Percentiles rank a stretch among this genome's conserved stretches.
These are phyloP conservation scores for Penicillium sp. DNA, from an alignment of 2,329 filamentous ascomycete genomes.

Conservation along the genomic window DNA sequence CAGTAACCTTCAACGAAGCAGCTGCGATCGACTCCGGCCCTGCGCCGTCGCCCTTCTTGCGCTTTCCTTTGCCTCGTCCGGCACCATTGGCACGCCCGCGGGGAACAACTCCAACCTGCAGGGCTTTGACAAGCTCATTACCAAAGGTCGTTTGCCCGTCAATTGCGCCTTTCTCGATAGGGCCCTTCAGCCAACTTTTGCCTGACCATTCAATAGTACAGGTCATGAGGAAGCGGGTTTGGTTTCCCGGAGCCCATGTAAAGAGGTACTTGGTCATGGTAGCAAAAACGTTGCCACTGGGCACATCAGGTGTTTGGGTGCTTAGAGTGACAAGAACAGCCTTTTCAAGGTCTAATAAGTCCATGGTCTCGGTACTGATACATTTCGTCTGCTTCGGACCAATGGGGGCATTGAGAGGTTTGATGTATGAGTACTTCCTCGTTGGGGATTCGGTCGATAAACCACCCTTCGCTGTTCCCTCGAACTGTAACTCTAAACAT, in stretches of 20 bases:
- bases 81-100: conserved; percentile 56
- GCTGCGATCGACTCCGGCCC: conserved; percentile 42
- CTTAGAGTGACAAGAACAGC: conserved; percentile 76
- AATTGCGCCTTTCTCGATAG: conserved; percentile 92
- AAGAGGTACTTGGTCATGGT: conserved; percentile 95
- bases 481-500: conserved; percentile 80
- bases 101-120: conserved; percentile 71
- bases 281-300: conserved; percentile 85
- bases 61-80: conserved; percentile 58
- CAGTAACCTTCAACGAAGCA: conserved; percentile 44
- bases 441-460: conserved; percentile 71
- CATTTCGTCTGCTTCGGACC: conserved; percentile 95
- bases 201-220: conserved; percentile 94
- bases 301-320: conserved; percentile 91
- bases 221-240: conserved; percentile 81
- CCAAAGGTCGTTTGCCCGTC: conserved; percentile 85
- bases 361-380: conserved; percentile 80
- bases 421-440: conserved; percentile 82
- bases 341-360: conserved; percentile 82
- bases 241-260: conserved; percentile 84
- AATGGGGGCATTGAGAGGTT: conserved; percentile 78
- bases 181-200: conserved; percentile 96
- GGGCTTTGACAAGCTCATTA: conserved; percentile 71
- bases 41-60: conserved; percentile 56
- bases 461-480: conserved; percentile 77